Conservation (phyloP, 768 basidiomycete genomes). For the Leucosporidium scottii region DNA sequence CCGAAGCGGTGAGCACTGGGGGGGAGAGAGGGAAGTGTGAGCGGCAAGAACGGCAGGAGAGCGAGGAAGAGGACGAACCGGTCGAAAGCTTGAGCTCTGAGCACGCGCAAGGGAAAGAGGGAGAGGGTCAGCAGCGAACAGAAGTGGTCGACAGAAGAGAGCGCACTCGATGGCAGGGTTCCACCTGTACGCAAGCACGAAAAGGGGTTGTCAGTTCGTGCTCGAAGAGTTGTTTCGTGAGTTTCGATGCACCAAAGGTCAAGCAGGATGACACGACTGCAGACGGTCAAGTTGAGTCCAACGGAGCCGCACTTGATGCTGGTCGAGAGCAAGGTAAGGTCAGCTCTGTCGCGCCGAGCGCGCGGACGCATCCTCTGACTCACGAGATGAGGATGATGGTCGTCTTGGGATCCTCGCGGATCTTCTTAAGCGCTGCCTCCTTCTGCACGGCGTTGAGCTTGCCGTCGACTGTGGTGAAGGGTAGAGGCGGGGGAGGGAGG, state of each 20-base stretch:
- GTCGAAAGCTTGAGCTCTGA: slow-evolving; percentile 78
- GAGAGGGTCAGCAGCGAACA: too few relatives aligned
- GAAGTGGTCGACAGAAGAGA: slow-evolving; percentile 50
- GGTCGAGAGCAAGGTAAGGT: too few relatives aligned
- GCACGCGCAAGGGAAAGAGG: too few relatives aligned
- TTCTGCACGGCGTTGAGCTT: slow-evolving; percentile 70
- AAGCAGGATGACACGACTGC: slow-evolving; percentile 73
- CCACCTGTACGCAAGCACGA: slow-evolving; percentile 36
- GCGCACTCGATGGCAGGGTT: slow-evolving; percentile 52
- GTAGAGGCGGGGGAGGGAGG: too few relatives aligned
- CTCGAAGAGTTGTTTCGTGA: too few relatives aligned
- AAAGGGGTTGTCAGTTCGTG: neutral
- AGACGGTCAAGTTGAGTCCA: slow-evolving; percentile 84
- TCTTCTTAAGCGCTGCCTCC: slow-evolving; percentile 64
- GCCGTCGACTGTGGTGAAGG: slow-evolving; percentile 68
- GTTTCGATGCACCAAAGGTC: slow-evolving; percentile 23
- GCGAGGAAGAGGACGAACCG: slow-evolving; percentile 41
- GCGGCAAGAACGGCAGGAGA: neutral
- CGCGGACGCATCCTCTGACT: too few relatives aligned
- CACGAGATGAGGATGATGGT: slow-evolving; percentile 68
- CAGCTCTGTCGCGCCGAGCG: slow-evolving; percentile 1
- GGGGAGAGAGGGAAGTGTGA: slow-evolving; percentile 4
- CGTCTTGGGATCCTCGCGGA: slow-evolving; percentile 55
- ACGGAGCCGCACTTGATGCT: slow-evolving; percentile 16
- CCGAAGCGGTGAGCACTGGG: slow-evolving; percentile 51